Evolutionary conservation across 192 early-diverging fungal genomes (phyloP).

Genomic region (Phlyctochytrium arcticum): DNA sequence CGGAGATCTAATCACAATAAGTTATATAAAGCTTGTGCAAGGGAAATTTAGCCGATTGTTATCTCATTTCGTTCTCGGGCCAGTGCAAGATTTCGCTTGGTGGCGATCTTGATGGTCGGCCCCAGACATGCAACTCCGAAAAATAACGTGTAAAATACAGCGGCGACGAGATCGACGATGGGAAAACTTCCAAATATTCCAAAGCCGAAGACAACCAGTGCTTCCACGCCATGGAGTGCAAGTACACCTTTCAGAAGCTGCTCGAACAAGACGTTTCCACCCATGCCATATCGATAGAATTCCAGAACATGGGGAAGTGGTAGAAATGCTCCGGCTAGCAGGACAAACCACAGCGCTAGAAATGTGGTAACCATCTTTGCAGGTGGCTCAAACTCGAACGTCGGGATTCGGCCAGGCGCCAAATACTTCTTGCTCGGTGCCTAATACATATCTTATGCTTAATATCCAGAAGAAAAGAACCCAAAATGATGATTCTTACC

Average conservation of each 20-base stretch:
- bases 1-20: no score
- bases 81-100: background rate
- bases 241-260: background rate
- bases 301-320: slow-evolving; percentile 1
- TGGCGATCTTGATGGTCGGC: slow-evolving; percentile 6
- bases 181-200: slow-evolving; percentile 6
- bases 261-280: slow-evolving; percentile 7
- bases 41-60: background rate
- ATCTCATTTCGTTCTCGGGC: background rate
- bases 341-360: background rate
- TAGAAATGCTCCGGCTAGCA: background rate
- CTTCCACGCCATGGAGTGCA: slow-evolving; percentile 4
- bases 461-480: background rate
- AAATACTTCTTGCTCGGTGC: slow-evolving; percentile 4
- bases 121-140: slow-evolving; percentile 12
- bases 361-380: background rate
- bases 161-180: background rate
- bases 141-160: background rate
- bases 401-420: background rate
- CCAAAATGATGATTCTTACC: no score
- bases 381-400: background rate
- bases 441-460: background rate
- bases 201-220: background rate
- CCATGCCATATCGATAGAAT: background rate
- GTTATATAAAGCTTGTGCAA: no score